These are phyloP conservation scores for Collybia sp. DNA, from an alignment of 768 basidiomycete species.

Conservation along the genomic window DNA sequence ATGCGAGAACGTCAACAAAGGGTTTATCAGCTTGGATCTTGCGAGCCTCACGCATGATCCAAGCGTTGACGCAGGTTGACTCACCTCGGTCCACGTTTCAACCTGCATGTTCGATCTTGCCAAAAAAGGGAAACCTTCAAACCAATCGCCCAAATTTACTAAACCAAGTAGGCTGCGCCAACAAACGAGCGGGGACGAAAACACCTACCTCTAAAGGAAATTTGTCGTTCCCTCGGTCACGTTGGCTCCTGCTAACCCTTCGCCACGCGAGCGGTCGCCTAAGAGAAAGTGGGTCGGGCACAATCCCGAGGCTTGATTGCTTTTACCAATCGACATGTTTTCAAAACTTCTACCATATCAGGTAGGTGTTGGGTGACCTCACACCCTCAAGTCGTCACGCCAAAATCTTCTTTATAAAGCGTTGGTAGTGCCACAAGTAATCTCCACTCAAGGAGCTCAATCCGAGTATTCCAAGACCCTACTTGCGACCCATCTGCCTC, in stretches of 20 bases:
- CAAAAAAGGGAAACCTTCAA: constrained; percentile 13
- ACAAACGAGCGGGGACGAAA: neutral
- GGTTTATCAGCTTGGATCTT: no score
- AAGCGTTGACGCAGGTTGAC: no score
- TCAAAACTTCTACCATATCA: constrained; percentile 2
- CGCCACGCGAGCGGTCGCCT: no score
- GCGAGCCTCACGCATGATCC: no score
- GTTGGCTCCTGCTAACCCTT: no score
- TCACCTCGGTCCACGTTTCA: no score
- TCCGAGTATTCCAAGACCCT: neutral
- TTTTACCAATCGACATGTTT: constrained; percentile 15
- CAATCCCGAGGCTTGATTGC: constrained; percentile 21
- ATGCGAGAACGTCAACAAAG: no score
- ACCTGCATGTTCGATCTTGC: no score
- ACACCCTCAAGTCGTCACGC: constrained; percentile 9
- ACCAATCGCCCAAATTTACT: constrained; percentile 15
- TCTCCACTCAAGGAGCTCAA: constrained; percentile 11
- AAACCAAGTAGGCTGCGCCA: constrained; percentile 4
- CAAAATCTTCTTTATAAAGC: constrained; percentile 12
- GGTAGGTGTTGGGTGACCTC: constrained; percentile 9
- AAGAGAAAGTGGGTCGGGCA: constrained; percentile 19
- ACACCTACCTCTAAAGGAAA: no score
- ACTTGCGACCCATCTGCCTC: neutral
- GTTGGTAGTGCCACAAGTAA: constrained; percentile 1
- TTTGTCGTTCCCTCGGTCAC: no score